Conservation (phyloP, 164 flowering plant genomes). For the Stephania yunnanensis region DNA sequence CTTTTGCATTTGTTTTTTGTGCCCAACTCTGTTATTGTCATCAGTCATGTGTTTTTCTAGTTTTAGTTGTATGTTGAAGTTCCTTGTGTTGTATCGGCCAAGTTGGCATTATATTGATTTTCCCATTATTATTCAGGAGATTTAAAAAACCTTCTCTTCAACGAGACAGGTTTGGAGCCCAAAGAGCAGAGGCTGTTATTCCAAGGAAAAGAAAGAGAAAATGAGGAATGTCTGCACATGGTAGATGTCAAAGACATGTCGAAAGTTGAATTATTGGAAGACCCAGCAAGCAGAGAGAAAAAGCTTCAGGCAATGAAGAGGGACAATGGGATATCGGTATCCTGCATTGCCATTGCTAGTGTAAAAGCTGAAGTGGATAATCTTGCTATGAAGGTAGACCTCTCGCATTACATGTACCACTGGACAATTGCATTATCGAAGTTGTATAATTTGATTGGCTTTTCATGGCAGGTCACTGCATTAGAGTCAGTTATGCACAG, state of each 20-base stretch:
- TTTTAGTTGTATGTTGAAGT: too few relatives aligned
- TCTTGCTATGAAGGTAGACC: slow-evolving; percentile 53
- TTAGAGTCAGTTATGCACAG: neutral
- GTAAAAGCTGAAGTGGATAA: slow-evolving; percentile 54
- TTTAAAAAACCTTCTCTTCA: slow-evolving; percentile 39
- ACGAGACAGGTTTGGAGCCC: slow-evolving; percentile 43
- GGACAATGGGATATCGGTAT: slow-evolving; percentile 28
- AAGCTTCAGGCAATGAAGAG: slow-evolving; percentile 25
- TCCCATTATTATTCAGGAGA: slow-evolving; percentile 31
- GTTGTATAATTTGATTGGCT: neutral
- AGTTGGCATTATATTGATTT: too few relatives aligned
- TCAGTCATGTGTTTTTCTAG: too few relatives aligned
- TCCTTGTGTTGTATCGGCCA: too few relatives aligned
- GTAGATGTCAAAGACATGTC: slow-evolving; percentile 54
- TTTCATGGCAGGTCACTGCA: neutral
- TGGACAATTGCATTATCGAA: neutral
- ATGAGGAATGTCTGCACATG: slow-evolving; percentile 37
- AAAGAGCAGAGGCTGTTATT: slow-evolving; percentile 49
- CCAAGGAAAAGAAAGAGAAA: slow-evolving; percentile 53
- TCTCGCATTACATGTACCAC: neutral
- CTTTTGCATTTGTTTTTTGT: too few relatives aligned
- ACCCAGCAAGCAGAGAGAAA: slow-evolving; percentile 35
- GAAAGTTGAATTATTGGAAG: slow-evolving; percentile 46
- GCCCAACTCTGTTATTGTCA: too few relatives aligned
- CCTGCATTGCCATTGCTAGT: slow-evolving; percentile 41